A percentile compares a stretch with the other conserved stretches of the same genome.
These are phyloP conservation scores for Pachysandra terminalis DNA, from an alignment of 164 flowering plant genomes.

Conservation along the genomic window DNA sequence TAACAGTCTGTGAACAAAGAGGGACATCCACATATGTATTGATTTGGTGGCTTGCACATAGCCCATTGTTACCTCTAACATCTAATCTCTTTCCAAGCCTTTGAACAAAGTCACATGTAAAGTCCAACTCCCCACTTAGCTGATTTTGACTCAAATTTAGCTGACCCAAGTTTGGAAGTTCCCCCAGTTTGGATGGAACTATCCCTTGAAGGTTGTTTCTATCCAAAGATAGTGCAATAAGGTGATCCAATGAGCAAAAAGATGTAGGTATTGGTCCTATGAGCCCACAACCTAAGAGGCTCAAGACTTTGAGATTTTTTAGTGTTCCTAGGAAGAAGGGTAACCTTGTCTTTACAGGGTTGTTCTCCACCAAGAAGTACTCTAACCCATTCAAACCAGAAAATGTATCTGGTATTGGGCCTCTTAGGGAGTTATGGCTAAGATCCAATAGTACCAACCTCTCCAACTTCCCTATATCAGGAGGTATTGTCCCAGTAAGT, in stretches of 20 bases:
- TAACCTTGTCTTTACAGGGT: slow-evolving; percentile 36
- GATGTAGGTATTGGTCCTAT: slow-evolving; percentile 30
- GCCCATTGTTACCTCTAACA: slow-evolving; percentile 38
- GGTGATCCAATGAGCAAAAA: slow-evolving; percentile 25
- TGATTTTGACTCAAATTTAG: slow-evolving; percentile 46
- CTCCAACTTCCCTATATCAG: slow-evolving; percentile 33
- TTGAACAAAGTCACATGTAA: slow-evolving; percentile 31
- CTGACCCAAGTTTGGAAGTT: slow-evolving; percentile 29
- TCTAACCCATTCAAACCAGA: slow-evolving; percentile 35
- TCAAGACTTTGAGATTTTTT: slow-evolving; percentile 29
- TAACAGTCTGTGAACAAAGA: slow-evolving; percentile 18
- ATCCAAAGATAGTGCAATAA: slow-evolving; percentile 41
- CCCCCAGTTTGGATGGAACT: slow-evolving; percentile 35
- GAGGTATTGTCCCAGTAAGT: slow-evolving; percentile 31
- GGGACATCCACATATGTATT: slow-evolving; percentile 14
- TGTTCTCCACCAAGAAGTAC: slow-evolving; percentile 36
- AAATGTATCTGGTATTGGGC: slow-evolving; percentile 44
- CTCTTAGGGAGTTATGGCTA: slow-evolving; percentile 37
- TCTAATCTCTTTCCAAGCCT: slow-evolving; percentile 47
- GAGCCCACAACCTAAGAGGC: slow-evolving; percentile 48
- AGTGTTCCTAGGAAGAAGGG: slow-evolving; percentile 35
- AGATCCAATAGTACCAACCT: slow-evolving; percentile 41
- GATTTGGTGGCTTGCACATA: slow-evolving; percentile 27
- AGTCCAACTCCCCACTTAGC: slow-evolving; percentile 32
- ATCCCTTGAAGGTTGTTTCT: slow-evolving; percentile 40